Evolutionary conservation across 768 basidiomycete genomes (phyloP).

Genomic region (Tubosaeta sp.): DNA sequence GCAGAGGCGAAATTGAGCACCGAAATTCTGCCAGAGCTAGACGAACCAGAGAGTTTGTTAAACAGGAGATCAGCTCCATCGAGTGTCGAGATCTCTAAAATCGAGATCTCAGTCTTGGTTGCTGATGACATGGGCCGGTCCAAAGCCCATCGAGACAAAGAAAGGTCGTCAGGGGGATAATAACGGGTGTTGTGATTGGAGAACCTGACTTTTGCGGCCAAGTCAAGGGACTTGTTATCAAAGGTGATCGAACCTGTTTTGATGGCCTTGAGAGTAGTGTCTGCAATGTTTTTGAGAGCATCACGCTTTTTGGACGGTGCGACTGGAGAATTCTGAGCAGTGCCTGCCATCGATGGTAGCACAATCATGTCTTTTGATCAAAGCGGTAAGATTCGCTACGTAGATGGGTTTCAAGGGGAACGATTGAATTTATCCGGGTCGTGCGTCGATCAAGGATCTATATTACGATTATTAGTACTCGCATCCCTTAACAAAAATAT

Average conservation of each 20-base stretch:
- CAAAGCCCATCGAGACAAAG: slow-evolving; percentile 44
- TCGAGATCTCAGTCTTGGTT: slow-evolving; percentile 35
- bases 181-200: slow-evolving; percentile 45
- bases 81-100: slow-evolving; percentile 62
- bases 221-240: slow-evolving; percentile 28
- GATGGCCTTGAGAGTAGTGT: slow-evolving; percentile 47
- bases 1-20: slow-evolving; percentile 78
- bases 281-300: slow-evolving; percentile 41
- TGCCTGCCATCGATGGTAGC: neutral
- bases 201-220: slow-evolving; percentile 31
- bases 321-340: neutral
- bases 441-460: neutral
- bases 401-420: neutral
- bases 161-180: slow-evolving; percentile 44
- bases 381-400: neutral
- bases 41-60: slow-evolving; percentile 13
- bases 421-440: neutral
- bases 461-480: neutral
- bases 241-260: slow-evolving; percentile 40
- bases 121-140: slow-evolving; percentile 8
- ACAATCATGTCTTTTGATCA: slow-evolving; percentile 1
- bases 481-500: neutral
- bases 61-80: slow-evolving; percentile 49
- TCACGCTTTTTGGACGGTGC: slow-evolving; percentile 8
- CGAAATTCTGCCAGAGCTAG: slow-evolving; percentile 40